Evolutionary conservation across 2,329 filamentous ascomycete genomes (phyloP), one percentile per base, ranked within the genome.

Genomic region (Diaporthe sp.): DNA sequence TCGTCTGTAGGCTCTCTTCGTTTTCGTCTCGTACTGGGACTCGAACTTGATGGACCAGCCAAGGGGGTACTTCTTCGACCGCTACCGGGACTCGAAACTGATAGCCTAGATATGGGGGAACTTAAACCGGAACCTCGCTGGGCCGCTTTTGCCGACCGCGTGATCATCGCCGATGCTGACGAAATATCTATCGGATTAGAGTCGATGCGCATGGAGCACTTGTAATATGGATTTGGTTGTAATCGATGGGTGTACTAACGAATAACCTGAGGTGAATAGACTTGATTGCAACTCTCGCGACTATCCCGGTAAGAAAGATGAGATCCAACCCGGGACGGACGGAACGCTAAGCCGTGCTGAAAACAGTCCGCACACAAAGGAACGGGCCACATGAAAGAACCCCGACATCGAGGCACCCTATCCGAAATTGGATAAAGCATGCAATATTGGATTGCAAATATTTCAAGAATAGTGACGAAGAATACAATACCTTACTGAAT

Each of bases 391-490:
- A 9, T 34, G 42, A 65, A 65, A 65, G 61, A 49, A 15, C 9
- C 39, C 4, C 8, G 15, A 12, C 8, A 22, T 10, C n/a, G n/a
- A n/a, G n/a, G n/a, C 2, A 28, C 0, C 6, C 6, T 17, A 2
- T 17, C 8, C 22, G 9, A 17, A 55, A 25, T 55, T 25, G n/a
- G 17, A 22, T 0, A 37, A 12, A n/a, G n/a, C n/a, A n/a, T n/a
- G n/a, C n/a, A n/a, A n/a, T n/a, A n/a, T n/a, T 5, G 22, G 13
- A 10, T 39, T 12, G 8, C 1, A n/a, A 49, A 49, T 19, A 7
- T 3, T 19, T 8, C 44, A 17, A 22, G 4, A 49, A 22, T 49
- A 22, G 19, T 49, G 44, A 49, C 8, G 44, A 19, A 19, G 19
- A 22, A 49, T 49, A 10, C 8, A 22, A 49, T 22, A n/a, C n/a